Base-by-base conservation (phyloP, 2,329 filamentous ascomycete species). In the Fonsecaea erecta region DNA sequence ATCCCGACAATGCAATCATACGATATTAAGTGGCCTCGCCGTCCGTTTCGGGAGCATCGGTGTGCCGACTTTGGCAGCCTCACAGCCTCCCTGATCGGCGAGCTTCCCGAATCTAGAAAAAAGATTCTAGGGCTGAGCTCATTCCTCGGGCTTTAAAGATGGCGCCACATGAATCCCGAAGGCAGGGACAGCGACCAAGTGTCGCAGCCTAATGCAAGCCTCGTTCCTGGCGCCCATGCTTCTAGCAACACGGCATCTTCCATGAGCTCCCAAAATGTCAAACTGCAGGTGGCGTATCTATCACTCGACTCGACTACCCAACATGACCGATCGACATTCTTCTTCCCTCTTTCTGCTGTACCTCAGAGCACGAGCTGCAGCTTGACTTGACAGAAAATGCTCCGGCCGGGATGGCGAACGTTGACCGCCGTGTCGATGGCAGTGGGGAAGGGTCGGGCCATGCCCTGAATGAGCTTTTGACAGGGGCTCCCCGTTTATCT, bases 161-260 rank as follows among this genome's bases (percentile, higher is more conserved):
- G 30, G 28, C 58, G 58, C 58, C 58, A 61, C 57, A 8, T 61
- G 58, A 54, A 61, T 54, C 58, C 58, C 58, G 58, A 61, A 60
- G 43, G 28, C 18, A 35, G 58, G 51, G 32, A 61, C 32, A 54
- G 14, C 32, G 35, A 37, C n/a, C 21, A 52, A 26, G 28, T 24
- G 30, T 60, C 11, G 34, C 21, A 21, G 40, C n/a, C 59, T 43
- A 62, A 62, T 62, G 52, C 60, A 55, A 56, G 60, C 60, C 46
- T 24, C 62, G 3, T 54, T 48, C 43, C 43, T 24, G n/a, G 21
- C 18, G 56, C 46, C 21, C 32, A 32, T 54, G 43, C 18, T 48
- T 48, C 21, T 46, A 59, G 40, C n/a, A 32, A 54, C 52, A 52
- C 34, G 34, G 35, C 43, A 43, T 16, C 28, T 55, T 43, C 52